Base-by-base conservation (phyloP, 495 filamentous ascomycete genomes). In the Daldinia loculata region DNA sequence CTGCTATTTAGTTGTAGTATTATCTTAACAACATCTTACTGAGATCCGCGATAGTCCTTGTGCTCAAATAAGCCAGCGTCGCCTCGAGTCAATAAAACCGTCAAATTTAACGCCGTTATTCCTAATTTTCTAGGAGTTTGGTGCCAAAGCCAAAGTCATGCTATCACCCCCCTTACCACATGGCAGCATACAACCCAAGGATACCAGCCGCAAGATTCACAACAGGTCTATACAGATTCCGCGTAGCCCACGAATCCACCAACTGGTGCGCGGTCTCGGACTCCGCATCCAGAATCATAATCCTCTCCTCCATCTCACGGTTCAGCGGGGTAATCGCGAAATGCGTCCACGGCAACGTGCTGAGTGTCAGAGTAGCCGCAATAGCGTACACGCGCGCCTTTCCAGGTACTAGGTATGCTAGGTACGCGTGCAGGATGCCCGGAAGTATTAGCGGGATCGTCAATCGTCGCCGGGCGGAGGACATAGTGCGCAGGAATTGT, bases 321-420 rank as follows among this genome's bases (percentile, higher is more conserved):
- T 89, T 85, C 19, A 81, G 82, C 12, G 72, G 69, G 56, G 53
- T 61, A 75, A 89, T 83, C 39, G 84, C 52, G 2, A 76, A 29
- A 19, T 81, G 8, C 2, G 85, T 87, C 70, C 83, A 89, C 32
- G 87, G 88, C 52, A 84, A 57, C 30, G 87, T 83, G 43, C 74
- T 75, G 0, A 80, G 60, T 39, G 80, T 71, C 52, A 86, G 56
- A 9, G 77, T 36, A 0, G 81, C 83, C 0, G 87, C 81, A 0
- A 78, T 64, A 0, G 77, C 72, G 70, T 87, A 89, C 65, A 76
- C 59, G 62, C 79, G 67, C 6, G 63, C 63, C 4, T 63, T 61
- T 26, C 56, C 64, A 19, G 68, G 73, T 14, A 71, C 43, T 2
- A 89, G 80, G 62, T 80, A 88, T 30, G 76, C 72, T 60, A 89